These are phyloP conservation scores for Chenopodium berlandieri DNA, from an alignment of 148 eudicot genomes.

Conservation along the genomic window DNA sequence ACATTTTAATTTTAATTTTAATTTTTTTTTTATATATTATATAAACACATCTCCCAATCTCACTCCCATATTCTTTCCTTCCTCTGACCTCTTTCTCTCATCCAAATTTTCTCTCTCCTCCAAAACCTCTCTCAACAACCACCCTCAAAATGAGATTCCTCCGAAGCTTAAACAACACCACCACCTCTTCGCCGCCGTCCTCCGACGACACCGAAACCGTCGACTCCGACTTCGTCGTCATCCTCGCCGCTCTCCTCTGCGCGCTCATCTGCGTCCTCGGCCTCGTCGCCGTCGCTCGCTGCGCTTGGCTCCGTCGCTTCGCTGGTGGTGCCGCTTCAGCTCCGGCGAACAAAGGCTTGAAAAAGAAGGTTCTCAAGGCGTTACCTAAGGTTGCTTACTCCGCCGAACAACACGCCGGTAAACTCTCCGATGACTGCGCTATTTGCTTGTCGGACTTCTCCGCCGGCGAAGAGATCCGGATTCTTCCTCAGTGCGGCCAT, in stretches of 20 bases:
- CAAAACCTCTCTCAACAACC: background rate
- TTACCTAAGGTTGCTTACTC: slow-evolving; percentile 49
- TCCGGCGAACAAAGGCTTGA: slow-evolving; percentile 59
- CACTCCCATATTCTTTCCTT: background rate
- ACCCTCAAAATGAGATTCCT: slow-evolving; percentile 9
- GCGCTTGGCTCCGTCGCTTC: slow-evolving; percentile 71
- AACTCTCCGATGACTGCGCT: slow-evolving; percentile 58
- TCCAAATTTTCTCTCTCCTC: background rate
- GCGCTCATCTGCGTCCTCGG: slow-evolving; percentile 83
- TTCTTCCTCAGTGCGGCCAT: slow-evolving; percentile 82
- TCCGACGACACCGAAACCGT: background rate
- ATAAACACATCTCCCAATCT: slow-evolving; percentile 8
- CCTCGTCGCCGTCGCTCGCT: slow-evolving; percentile 68
- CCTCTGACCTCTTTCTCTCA: background rate
- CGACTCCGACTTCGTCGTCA: slow-evolving; percentile 61
- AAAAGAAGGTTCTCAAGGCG: slow-evolving; percentile 57
- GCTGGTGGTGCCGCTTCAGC: slow-evolving; percentile 30
- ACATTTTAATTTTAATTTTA: no score
- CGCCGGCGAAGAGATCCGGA: slow-evolving; percentile 59
- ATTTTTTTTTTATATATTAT: background rate
- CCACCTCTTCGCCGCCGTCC: slow-evolving; percentile 8
- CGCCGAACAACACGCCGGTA: slow-evolving; percentile 29
- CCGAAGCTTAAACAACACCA: slow-evolving; percentile 6
- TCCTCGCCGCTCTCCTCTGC: slow-evolving; percentile 77
- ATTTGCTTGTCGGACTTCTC: slow-evolving; percentile 66